A percentile compares a stretch with the other conserved stretches of the same genome.
These are phyloP conservation scores for Phytopythium delawarense DNA, from an alignment of 352 stramenopile species.

Conservation along the genomic window DNA sequence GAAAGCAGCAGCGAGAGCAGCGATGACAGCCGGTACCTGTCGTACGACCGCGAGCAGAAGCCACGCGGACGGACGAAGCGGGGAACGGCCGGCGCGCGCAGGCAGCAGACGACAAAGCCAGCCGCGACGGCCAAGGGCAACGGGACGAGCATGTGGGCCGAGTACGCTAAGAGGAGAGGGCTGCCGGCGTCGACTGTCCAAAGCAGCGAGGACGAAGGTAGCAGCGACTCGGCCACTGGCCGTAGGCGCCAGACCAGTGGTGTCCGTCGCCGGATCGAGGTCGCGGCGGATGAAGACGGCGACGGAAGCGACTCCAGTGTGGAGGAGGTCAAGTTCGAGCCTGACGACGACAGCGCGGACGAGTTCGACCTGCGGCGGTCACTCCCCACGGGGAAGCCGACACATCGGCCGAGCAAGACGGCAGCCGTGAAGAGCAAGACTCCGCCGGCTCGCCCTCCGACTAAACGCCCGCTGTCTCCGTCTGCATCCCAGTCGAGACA, in stretches of 20 bases:
- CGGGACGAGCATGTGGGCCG: not conserved
- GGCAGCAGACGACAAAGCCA: not conserved
- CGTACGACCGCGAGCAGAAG: not conserved
- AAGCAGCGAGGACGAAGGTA: not conserved
- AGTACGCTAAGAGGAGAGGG: constrained; percentile 2
- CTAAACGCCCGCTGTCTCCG: constrained; percentile 1
- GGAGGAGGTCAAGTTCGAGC: constrained; percentile 9
- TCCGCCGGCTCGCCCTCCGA: not conserved
- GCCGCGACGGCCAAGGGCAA: not conserved
- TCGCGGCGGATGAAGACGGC: constrained; percentile 9
- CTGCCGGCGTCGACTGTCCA: not conserved
- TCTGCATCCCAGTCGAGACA: not conserved
- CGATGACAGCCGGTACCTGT: not conserved
- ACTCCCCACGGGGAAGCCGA: not conserved
- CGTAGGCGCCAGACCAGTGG: not conserved
- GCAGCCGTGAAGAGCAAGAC: not conserved
- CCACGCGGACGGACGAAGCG: not conserved
- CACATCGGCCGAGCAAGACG: constrained; percentile 2
- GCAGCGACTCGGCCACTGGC: not conserved
- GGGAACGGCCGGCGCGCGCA: not conserved
- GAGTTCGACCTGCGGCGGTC: not conserved
- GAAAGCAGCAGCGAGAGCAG: constrained; percentile 5
- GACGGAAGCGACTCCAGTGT: not conserved
- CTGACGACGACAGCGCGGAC: constrained; percentile 3
- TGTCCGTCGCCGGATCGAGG: not conserved